Evolutionary conservation across 2,329 filamentous ascomycete species (phyloP), one percentile per base, ranked within the genome.

Genomic region (Sclerotinia borealis): DNA sequence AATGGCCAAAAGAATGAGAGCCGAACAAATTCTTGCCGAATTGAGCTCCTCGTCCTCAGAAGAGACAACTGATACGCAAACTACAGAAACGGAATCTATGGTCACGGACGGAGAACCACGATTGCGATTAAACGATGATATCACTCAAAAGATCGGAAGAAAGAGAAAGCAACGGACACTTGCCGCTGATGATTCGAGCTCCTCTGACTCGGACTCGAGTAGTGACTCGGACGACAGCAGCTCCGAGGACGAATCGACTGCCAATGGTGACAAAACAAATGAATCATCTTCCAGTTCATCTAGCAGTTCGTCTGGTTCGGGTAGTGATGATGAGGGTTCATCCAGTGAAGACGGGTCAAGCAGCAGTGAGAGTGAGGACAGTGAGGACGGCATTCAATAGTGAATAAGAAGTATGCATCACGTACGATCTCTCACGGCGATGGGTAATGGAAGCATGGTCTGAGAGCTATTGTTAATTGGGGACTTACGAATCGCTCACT

Each of bases 1-100:
- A 31, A 77, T 86, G 59, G 79, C 85, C 51, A 87, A 85, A 77
- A 82, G 85, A 61, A 85, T 87, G 78, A 83, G 85, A 37, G 82
- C 85, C 10, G 85, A 88, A 73, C 78, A 80, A 66, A 78, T 88
- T 36, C 68, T 85, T 39, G 80, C 80, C 37, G 80, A 84, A 69
- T 76, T 88, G 80, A 50, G 82, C 59, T 77, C 63, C 6, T 47
- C 63, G 3, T 49, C 51, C 29, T 59, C 36, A 3, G 64, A 66
- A 34, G 69, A 60, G 11, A 65, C 59, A 39, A 49, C n/a, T 17
- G 65, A 63, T 41, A 63, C 58, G 17, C 68, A 61, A 51, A 48
- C 48, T 39, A 48, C 55, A 27, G 61, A 63, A 19, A 39, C 51
- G 31, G 62, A 55, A 37, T 52, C 64, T 59, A 61, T 58, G 2